phyloP scores from a whole-genome alignment of 2,329 filamentous ascomycete species.

The Trichoderma afroharzianum region DNA sequence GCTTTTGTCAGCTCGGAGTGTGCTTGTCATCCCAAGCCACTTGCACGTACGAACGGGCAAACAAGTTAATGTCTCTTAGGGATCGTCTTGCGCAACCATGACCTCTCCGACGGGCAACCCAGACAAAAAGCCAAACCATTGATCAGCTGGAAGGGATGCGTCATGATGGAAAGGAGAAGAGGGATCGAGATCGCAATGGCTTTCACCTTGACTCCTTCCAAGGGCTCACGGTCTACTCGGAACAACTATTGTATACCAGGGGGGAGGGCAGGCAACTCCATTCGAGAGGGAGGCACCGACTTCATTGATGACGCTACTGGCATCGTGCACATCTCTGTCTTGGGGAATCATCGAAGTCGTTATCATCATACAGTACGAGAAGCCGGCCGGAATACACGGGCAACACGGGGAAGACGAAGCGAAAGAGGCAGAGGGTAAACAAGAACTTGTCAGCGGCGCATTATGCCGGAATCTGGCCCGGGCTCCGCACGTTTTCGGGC shows the following conservation, averaged over 20 bases:
- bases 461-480: slow-evolving; percentile 5
- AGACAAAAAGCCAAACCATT: background rate
- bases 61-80: background rate
- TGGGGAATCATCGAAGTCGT: background rate
- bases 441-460: background rate
- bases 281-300: slow-evolving; percentile 10
- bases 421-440: background rate
- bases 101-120: background rate
- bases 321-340: background rate
- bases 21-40: background rate
- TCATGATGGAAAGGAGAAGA: background rate
- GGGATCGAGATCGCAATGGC: background rate
- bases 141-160: background rate
- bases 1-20: background rate
- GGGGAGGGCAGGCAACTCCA: background rate
- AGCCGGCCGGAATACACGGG: background rate
- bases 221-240: slow-evolving; percentile 4
- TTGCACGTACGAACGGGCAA: background rate
- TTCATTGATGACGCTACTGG: slow-evolving; percentile 15
- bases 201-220: background rate
- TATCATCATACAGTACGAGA: slow-evolving; percentile 12
- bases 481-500: background rate
- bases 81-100: background rate
- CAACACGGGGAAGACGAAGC: background rate
- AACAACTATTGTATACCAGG: background rate